These are phyloP conservation scores for Hypoxylon sp. DNA, from an alignment of 2,329 filamentous ascomycete genomes.

Conservation along the genomic window DNA sequence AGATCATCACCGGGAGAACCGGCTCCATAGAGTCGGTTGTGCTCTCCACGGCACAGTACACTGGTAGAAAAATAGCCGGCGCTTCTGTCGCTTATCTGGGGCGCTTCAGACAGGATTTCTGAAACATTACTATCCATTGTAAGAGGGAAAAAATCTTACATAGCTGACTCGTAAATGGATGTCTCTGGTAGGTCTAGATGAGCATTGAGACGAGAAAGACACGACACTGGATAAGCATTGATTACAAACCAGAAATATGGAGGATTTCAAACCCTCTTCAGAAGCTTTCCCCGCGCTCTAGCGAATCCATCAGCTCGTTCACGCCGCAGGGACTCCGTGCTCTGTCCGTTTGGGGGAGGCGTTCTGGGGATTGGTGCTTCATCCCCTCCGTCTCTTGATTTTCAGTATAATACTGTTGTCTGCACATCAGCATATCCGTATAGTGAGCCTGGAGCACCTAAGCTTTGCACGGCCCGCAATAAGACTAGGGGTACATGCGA, in stretches of 20 bases:
- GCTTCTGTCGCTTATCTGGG: slow-evolving; percentile 15
- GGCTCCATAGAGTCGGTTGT: slow-evolving; percentile 34
- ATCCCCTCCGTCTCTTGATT: slow-evolving; percentile 8
- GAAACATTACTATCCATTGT: slow-evolving; percentile 10
- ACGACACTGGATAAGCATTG: slow-evolving; percentile 14
- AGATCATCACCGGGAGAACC: slow-evolving; percentile 39
- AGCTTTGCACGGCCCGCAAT: slow-evolving; percentile 42
- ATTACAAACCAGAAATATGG: slow-evolving; percentile 23
- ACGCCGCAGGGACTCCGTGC: slow-evolving; percentile 29
- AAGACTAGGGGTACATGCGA: slow-evolving; percentile 35
- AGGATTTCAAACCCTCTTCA: slow-evolving; percentile 12
- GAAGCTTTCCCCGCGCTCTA: slow-evolving; percentile 32
- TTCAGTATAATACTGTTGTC: slow-evolving; percentile 31
- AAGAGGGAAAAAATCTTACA: slow-evolving; percentile 10
- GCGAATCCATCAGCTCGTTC: slow-evolving; percentile 32
- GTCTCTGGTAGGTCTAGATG: slow-evolving; percentile 2
- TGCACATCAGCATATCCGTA: slow-evolving; percentile 27
- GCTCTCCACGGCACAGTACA: slow-evolving; percentile 7
- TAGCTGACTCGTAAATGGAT: not conserved
- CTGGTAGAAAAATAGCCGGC: slow-evolving; percentile 26
- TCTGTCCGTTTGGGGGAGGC: slow-evolving; percentile 14
- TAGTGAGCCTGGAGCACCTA: slow-evolving; percentile 34
- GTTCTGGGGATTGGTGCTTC: slow-evolving; percentile 12
- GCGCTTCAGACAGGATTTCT: slow-evolving; percentile 12
- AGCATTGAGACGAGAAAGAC: slow-evolving; percentile 9